These are phyloP conservation scores for Diaporthe vexans DNA, from an alignment of 2,329 filamentous ascomycete species.

Conservation along the genomic window DNA sequence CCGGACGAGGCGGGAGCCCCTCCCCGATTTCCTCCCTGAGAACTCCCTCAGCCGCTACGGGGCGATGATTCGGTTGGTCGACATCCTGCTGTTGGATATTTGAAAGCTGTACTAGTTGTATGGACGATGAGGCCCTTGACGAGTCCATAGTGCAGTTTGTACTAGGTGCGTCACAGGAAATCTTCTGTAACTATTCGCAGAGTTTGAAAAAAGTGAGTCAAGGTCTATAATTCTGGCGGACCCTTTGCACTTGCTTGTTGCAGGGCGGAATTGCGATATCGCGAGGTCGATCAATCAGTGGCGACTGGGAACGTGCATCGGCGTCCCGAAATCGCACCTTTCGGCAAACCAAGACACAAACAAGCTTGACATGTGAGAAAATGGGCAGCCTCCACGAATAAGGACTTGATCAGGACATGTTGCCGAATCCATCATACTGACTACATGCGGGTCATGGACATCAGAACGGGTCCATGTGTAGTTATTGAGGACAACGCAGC, in stretches of 20 bases:
- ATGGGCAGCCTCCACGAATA: neutral
- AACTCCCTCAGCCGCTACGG: neutral
- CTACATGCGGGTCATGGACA: neutral
- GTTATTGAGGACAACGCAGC: constrained; percentile 12
- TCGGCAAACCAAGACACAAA: constrained; percentile 5
- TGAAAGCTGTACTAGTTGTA: constrained; percentile 13
- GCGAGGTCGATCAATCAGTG: constrained; percentile 7
- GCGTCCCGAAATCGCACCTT: constrained; percentile 14
- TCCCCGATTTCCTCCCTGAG: neutral
- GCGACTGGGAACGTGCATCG: neutral
- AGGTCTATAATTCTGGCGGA: neutral
- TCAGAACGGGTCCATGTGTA: no score
- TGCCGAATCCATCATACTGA: neutral
- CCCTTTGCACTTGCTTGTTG: no score
- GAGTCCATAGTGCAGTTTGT: neutral
- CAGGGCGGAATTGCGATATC: constrained; percentile 25
- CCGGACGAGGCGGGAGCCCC: neutral
- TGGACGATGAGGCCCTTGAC: constrained; percentile 10
- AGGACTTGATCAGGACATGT: no score
- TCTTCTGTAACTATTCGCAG: neutral
- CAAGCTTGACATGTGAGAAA: constrained; percentile 16
- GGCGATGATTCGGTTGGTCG: neutral
- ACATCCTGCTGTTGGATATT: neutral
- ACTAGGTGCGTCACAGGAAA: neutral
- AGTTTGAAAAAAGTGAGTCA: neutral